Evolutionary conservation across 2,329 filamentous ascomycete species (phyloP).

Genomic region (Macrophomina phaseolina): DNA sequence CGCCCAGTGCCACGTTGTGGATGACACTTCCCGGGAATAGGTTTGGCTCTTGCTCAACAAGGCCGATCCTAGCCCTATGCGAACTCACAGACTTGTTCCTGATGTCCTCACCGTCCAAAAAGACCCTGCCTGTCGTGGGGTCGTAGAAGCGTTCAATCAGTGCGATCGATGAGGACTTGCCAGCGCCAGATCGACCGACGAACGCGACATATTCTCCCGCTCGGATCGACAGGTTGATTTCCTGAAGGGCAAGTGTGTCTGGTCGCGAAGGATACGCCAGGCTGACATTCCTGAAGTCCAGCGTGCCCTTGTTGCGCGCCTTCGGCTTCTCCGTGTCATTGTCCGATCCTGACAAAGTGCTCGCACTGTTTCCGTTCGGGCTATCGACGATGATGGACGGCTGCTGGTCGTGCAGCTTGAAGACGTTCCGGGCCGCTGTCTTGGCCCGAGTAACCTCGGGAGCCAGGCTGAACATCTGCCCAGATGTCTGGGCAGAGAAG

Average conservation of each 20-base stretch:
- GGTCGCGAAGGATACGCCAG: slow-evolving; percentile 42
- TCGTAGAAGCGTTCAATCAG: slow-evolving; percentile 56
- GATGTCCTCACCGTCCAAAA: slow-evolving; percentile 51
- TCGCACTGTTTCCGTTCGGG: neutral
- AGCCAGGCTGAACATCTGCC: slow-evolving; percentile 54
- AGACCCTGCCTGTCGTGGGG: slow-evolving; percentile 45
- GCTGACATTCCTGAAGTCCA: slow-evolving; percentile 42
- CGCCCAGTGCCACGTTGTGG: slow-evolving; percentile 53
- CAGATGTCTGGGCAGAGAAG: slow-evolving; percentile 54
- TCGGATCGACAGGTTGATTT: slow-evolving; percentile 48
- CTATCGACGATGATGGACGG: slow-evolving; percentile 44
- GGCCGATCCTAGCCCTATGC: slow-evolving; percentile 47
- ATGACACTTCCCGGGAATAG: slow-evolving; percentile 52
- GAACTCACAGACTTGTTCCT: slow-evolving; percentile 42
- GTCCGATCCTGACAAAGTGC: slow-evolving; percentile 31
- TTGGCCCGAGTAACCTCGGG: slow-evolving; percentile 54
- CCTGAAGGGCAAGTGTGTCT: slow-evolving; percentile 40
- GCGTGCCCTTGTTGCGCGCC: slow-evolving; percentile 49
- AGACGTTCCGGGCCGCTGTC: slow-evolving; percentile 51
- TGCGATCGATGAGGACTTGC: slow-evolving; percentile 53
- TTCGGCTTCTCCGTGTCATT: slow-evolving; percentile 1
- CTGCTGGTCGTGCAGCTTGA: slow-evolving; percentile 48
- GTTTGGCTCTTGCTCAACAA: slow-evolving; percentile 54
- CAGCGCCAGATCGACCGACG: slow-evolving; percentile 53
- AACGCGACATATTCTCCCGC: slow-evolving; percentile 47